Conservation (phyloP, 2,329 filamentous ascomycete species). For the Colletotrichum cuscutae region DNA sequence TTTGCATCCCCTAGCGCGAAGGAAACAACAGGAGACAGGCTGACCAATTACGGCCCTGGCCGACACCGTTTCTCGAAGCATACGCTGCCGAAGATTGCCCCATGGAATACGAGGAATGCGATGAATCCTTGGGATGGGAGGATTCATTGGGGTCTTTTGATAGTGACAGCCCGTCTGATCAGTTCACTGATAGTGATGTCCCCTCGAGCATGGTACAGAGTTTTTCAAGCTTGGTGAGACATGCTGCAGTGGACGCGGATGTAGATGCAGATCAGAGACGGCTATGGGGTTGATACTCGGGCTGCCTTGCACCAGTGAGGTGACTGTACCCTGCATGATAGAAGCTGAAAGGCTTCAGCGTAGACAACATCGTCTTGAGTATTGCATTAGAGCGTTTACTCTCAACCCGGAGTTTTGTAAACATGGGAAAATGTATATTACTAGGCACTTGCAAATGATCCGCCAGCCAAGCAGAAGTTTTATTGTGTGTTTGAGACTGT, state of each 20-base stretch:
- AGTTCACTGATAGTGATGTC: background rate
- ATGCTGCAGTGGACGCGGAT: background rate
- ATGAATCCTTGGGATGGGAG: background rate
- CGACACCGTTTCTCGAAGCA: background rate
- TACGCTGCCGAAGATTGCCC: background rate
- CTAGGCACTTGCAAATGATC: background rate
- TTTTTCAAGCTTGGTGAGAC: background rate
- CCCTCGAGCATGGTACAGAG: background rate
- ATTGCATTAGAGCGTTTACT: background rate
- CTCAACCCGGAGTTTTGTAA: background rate
- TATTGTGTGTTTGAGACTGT: background rate
- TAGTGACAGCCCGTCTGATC: background rate
- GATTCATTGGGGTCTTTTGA: background rate
- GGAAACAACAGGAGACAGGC: background rate
- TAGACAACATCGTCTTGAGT: background rate
- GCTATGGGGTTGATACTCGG: background rate
- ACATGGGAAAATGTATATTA: background rate
- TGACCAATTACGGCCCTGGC: background rate
- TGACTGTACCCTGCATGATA: background rate
- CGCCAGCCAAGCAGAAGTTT: background rate
- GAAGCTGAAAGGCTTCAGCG: background rate
- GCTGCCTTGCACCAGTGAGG: background rate
- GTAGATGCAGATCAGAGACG: background rate
- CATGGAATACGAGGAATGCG: background rate
- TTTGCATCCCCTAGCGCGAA: slow-evolving; percentile 68